Evolutionary conservation across 352 stramenopile species (phyloP), one percentile per base, ranked within the genome.

Genomic region (Globisporangium alternatum): DNA sequence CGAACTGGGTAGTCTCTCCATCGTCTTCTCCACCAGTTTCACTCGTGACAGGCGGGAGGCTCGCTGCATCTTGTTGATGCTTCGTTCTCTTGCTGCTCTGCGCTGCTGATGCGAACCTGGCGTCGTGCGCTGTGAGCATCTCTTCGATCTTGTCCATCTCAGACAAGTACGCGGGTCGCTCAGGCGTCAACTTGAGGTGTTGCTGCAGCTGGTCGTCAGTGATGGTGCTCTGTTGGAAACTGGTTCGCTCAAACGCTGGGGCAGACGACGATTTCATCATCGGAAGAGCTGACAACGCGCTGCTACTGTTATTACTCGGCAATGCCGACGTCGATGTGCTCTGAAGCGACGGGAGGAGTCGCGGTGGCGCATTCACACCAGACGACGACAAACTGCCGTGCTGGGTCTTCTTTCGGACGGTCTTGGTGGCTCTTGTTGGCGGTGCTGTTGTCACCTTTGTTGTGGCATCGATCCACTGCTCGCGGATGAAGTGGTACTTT

Each of bases 61-160:
- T 47, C 41, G 5, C 41, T 7, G 61, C 58, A 44, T 67, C 45
- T 45, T 59, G 17, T 35, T n/a, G 17, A 30, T n/a, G 1, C 3
- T 64, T 37, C 25, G 2, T 35, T 28, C 25, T 69, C 10, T 48
- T 64, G 47, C 51, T 70, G 28, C 17, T 69, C 9, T 49, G 21
- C 17, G 56, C 19, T 28, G 2, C 25, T 22, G 48, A 57, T 17
- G 45, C 45, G 31, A 60, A 55, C n/a, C 44, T 49, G 9, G 68
- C 54, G 37, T 73, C 68, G 22, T 77, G 62, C 33, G 75, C 49
- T 2, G 66, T 65, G 2, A 90, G 74, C 61, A 90, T 67, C 60
- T 71, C 52, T 63, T 90, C 79, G 64, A 90, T 88, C n/a, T 56
- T 68, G 5, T 71, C 74, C 12, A 90, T 56, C 37, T 90, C 77